Conservation (phyloP, 1,139 yeast genomes). For the Wickerhamiella infanticola region DNA sequence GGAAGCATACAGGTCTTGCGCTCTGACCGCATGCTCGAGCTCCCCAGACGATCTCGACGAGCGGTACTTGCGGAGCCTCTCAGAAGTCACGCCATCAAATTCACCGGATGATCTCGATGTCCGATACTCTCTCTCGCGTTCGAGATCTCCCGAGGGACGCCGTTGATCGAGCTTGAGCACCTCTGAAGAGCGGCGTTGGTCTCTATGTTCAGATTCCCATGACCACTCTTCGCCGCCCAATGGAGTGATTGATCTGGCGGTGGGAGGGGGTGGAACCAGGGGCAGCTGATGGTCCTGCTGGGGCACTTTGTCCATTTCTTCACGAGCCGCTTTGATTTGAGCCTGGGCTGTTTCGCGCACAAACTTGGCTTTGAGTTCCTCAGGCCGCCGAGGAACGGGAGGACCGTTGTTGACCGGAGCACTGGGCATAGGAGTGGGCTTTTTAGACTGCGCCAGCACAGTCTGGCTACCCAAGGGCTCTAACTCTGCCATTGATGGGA, state of each 20-base stretch:
- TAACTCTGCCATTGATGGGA: constrained; percentile 25
- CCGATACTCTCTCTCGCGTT: background rate
- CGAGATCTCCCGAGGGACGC: background rate
- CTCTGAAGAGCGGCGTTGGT: constrained; percentile 3
- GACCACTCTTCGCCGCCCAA: background rate
- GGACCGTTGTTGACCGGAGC: background rate
- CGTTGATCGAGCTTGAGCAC: constrained; percentile 3
- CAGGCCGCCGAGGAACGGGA: background rate
- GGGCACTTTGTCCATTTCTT: background rate
- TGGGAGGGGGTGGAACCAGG: too few relatives aligned
- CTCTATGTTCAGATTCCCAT: background rate
- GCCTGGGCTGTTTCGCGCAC: constrained; percentile 7
- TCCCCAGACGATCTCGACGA: background rate
- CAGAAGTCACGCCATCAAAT: background rate
- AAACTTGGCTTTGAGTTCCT: constrained; percentile 2
- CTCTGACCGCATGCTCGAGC: background rate
- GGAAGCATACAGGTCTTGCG: background rate
- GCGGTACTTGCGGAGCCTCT: background rate
- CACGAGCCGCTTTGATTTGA: constrained; percentile 5
- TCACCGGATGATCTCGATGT: background rate
- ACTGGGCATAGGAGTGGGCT: background rate
- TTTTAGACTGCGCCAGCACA: background rate
- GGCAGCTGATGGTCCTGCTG: background rate
- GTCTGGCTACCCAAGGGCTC: constrained; percentile 1
- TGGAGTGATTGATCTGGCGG: background rate